Conservation (phyloP, 2,329 filamentous ascomycete genomes). For the Fusarium poae region DNA sequence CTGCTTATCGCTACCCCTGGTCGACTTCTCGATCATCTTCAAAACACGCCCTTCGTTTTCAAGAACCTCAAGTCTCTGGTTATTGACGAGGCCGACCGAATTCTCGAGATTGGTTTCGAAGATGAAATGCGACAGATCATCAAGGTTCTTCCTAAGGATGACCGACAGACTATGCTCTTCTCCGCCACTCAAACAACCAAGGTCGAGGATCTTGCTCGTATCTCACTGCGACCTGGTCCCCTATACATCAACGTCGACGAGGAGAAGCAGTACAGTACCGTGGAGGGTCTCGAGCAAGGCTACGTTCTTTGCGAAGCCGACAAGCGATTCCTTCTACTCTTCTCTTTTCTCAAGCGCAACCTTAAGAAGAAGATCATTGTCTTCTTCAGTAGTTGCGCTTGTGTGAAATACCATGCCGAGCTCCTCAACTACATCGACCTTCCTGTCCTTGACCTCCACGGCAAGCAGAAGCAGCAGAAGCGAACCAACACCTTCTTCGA, state of each 20-base stretch:
- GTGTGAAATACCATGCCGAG: constrained; percentile 95
- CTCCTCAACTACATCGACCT: constrained; percentile 98
- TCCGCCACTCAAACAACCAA: constrained; percentile 98
- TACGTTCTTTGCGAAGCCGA: constrained; percentile 95
- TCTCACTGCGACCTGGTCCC: constrained; percentile 90
- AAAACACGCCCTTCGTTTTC: constrained; percentile 91
- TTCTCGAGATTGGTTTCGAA: constrained; percentile 97
- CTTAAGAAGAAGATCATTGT: constrained; percentile 98
- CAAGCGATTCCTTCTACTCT: constrained; percentile 92
- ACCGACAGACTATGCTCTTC: constrained; percentile 97
- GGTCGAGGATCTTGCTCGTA: constrained; percentile 94
- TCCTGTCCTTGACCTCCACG: constrained; percentile 86
- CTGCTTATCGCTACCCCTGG: constrained; percentile 94
- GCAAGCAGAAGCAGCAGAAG: constrained; percentile 98
- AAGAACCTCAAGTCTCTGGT: constrained; percentile 93
- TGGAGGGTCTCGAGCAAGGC: constrained; percentile 93
- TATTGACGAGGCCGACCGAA: constrained; percentile 97
- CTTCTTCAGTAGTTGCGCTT: constrained; percentile 93
- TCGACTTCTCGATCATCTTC: constrained; percentile 90
- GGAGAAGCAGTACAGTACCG: constrained; percentile 88
- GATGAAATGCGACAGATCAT: constrained; percentile 98
- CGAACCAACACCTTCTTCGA: constrained; percentile 99
- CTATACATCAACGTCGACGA: constrained; percentile 98
- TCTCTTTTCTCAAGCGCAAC: constrained; percentile 91
- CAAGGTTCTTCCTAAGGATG: constrained; percentile 88